Percentiles rank a stretch among this genome's conserved stretches.
Evolutionary conservation across 805 yeast species (phyloP).

Genomic region (Yarrowia sp.): DNA sequence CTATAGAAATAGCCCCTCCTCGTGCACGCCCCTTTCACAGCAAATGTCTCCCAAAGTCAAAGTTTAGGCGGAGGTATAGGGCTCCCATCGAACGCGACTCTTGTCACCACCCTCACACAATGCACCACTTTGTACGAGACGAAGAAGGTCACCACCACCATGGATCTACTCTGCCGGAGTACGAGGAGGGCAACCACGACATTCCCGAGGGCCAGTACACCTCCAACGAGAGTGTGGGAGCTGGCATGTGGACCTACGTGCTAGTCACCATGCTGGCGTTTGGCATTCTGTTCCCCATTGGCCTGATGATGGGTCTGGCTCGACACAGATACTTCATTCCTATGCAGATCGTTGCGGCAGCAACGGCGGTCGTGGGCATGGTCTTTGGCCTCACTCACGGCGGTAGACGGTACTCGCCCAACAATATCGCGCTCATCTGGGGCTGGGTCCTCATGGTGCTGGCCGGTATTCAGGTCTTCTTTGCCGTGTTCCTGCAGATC

Average conservation of each 20-base stretch:
- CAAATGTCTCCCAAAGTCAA: constrained; percentile 5
- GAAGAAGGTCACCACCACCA: constrained; percentile 25
- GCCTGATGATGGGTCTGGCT: constrained; percentile 44
- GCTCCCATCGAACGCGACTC: neutral
- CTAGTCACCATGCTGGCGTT: constrained; percentile 40
- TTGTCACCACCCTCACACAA: constrained; percentile 5
- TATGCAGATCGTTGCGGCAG: constrained; percentile 40
- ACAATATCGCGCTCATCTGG: constrained; percentile 40
- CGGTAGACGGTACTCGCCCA: constrained; percentile 40
- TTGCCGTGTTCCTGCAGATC: constrained; percentile 39
- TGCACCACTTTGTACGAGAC: constrained; percentile 22
- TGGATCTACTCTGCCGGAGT: constrained; percentile 17
- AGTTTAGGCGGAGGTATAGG: neutral
- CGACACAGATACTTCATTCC: constrained; percentile 41
- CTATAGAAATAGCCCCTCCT: neutral
- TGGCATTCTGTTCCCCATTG: constrained; percentile 44
- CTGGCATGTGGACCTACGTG: constrained; percentile 39
- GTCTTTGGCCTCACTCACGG: constrained; percentile 43
- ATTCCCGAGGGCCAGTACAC: constrained; percentile 23
- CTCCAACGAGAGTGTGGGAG: constrained; percentile 26
- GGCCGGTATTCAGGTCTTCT: constrained; percentile 37
- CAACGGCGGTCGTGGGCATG: constrained; percentile 41
- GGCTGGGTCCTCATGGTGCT: constrained; percentile 40
- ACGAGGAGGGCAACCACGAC: constrained; percentile 24
- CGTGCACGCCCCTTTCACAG: neutral